Conservation (phyloP, 352 stramenopile species). For the Phytophthora tubulina region DNA sequence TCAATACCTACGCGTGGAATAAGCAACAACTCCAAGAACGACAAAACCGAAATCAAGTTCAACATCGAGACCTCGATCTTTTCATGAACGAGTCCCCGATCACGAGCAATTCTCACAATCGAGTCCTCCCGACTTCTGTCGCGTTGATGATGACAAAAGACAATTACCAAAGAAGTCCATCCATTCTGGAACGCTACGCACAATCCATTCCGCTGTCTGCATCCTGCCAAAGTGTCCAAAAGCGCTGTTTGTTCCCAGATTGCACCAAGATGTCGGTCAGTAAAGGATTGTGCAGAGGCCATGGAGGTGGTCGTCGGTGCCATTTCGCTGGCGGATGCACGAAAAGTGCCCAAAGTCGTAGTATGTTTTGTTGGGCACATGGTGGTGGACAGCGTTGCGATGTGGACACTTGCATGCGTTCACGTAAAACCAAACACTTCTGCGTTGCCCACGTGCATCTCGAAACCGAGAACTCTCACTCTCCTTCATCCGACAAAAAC, state of each 20-base stretch:
- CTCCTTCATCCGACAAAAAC: slow-evolving; percentile 22
- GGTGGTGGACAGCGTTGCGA: slow-evolving; percentile 78
- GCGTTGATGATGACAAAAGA: slow-evolving; percentile 28
- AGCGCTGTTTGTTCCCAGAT: slow-evolving; percentile 62
- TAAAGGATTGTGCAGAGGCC: slow-evolving; percentile 68
- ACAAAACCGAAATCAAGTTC: not conserved
- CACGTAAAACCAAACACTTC: slow-evolving; percentile 71
- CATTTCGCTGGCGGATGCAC: slow-evolving; percentile 59
- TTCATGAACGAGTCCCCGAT: slow-evolving; percentile 6
- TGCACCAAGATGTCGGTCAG: slow-evolving; percentile 80
- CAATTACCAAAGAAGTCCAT: slow-evolving; percentile 23
- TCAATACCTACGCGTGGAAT: slow-evolving; percentile 2
- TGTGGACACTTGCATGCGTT: slow-evolving; percentile 68
- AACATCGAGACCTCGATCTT: slow-evolving; percentile 21
- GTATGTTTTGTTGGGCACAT: slow-evolving; percentile 76
- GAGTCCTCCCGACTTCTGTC: slow-evolving; percentile 27
- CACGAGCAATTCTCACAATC: slow-evolving; percentile 1
- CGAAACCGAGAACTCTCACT: slow-evolving; percentile 23
- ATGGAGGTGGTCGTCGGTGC: slow-evolving; percentile 75
- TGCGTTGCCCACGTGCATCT: slow-evolving; percentile 68
- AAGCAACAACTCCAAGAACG: not conserved
- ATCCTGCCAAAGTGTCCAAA: slow-evolving; percentile 68
- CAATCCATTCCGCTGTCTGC: slow-evolving; percentile 51
- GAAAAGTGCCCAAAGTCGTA: slow-evolving; percentile 77
- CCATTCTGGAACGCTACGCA: slow-evolving; percentile 56